Base-by-base conservation (phyloP, 2,329 filamentous ascomycete genomes). In the Trichoderma koningii region DNA sequence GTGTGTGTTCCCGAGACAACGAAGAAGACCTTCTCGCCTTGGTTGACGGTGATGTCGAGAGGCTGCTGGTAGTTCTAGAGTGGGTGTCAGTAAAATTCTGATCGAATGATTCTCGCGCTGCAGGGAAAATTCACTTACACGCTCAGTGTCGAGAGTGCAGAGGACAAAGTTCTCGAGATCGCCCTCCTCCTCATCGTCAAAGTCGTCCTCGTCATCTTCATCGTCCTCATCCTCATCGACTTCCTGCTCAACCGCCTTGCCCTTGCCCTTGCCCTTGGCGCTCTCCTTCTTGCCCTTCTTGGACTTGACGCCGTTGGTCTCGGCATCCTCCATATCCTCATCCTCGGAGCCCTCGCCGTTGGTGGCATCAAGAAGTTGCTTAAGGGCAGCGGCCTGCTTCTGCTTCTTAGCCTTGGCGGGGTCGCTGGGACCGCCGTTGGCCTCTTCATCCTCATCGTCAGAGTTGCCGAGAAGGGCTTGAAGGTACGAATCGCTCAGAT, bases 121-220 rank as follows among this genome's bases (percentile, higher is more conserved):
- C 34, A 12, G 19, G 19, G 15, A 28, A 51, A 56, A 14, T 4
- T 30, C 57, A 7, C 85, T 77, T 88, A 97, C 95, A 82, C 89
- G 91, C 78, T 92, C 88, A 38, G 93, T 91, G 80, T 98, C 93
- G 63, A 99, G 87, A 68, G 95, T 99, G 87, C 95, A 99, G 72
- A 99, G 82, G 71, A 98, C 93, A 73, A 91, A 92, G 82, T 97
- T 91, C 78, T 97, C 92, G 61, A 94, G 82, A 73, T 92, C 87
- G 61, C 85, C 78, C 28, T 84, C 85, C 48, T 87, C 85, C 7
- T 85, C 85, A 66, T 86, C 84, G 62, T 89, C 85, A 38, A 87
- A 85, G 41, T 83, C 81, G n/a, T 84, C 81, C 9, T 86, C 83
- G 2, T 82, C 81, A 3, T 81, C 81, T 3, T 81, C 71, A 1